phyloP scores from a whole-genome alignment of 2,329 filamentous ascomycete species.

The Hirsutella thompsonii region DNA sequence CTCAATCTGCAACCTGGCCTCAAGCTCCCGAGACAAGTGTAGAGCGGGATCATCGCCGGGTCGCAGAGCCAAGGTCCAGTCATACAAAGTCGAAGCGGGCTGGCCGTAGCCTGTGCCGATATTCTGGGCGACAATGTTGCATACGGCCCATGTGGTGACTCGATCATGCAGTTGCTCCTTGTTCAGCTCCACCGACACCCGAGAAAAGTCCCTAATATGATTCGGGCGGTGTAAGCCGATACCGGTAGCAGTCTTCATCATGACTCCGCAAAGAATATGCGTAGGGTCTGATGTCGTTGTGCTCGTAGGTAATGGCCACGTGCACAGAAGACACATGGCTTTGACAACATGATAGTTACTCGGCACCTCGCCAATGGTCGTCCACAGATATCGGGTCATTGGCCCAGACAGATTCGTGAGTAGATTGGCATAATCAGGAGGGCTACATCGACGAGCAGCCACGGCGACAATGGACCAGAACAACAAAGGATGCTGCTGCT shows the following conservation, averaged over 20 bases:
- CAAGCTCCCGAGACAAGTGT: constrained; percentile 47
- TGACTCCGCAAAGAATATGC: constrained; percentile 68
- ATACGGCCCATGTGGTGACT: constrained; percentile 71
- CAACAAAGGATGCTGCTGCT: constrained; percentile 63
- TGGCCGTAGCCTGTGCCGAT: constrained; percentile 77
- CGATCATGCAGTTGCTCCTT: constrained; percentile 70
- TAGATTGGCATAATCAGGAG: constrained; percentile 42
- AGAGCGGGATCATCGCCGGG: constrained; percentile 47
- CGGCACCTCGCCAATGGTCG: constrained; percentile 63
- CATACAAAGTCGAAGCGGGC: constrained; percentile 65
- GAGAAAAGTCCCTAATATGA: constrained; percentile 72
- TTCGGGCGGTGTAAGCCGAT: constrained; percentile 72
- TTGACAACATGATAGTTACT: constrained; percentile 73
- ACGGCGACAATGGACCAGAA: constrained; percentile 78
- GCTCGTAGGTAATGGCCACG: constrained; percentile 74
- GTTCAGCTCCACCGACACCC: constrained; percentile 60
- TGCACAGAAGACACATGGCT: constrained; percentile 66
- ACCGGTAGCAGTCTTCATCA: constrained; percentile 80
- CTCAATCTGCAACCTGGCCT: constrained; percentile 58
- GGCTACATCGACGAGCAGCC: constrained; percentile 56
- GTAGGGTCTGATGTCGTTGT: constrained; percentile 70
- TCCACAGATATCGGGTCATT: constrained; percentile 62
- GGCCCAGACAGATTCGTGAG: constrained; percentile 56
- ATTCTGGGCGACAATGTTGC: constrained; percentile 72
- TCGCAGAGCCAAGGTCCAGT: constrained; percentile 55